Base-by-base conservation (phyloP, 2,329 filamentous ascomycete species). In the Monosporascus cannonballus region DNA sequence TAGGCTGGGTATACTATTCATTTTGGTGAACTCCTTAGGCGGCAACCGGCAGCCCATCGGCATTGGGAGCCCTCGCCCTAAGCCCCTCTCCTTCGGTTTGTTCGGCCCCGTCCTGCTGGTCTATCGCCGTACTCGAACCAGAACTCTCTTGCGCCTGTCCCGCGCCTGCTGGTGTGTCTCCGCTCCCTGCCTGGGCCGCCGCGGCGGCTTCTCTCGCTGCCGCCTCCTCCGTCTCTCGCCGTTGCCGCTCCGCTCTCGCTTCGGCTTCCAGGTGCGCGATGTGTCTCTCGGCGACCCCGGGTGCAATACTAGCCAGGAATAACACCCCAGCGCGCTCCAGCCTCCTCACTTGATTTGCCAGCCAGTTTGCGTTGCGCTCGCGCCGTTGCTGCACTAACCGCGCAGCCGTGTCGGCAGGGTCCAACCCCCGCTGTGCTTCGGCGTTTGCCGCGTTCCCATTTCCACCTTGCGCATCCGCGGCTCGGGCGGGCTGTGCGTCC, bases 261-360 rank as follows among this genome's bases (percentile, higher is more conserved):
- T 79, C 75, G 4, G 76, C 78, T 59, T 83, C 79, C 2, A 83
- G 65, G 45, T 79, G 75, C 24, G 77, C 79, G 55, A 87, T 85
- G 56, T 87, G 84, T 48, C 82, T 72, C 67, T 87, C 84, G 1
- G 83, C 83, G 24, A 87, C 76, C 9, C 84, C 84, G 1, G 84
- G 84, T 2, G 83, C 81, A 55, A 87, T 77, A 63, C 84, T 87
- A 20, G 84, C 84, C 22, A 87, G 70, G 61, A 87, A 86, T 24
- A 87, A 71, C 17, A 86, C 74, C 0, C 79, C 74, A 18, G 82
- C 79, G 56, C 84, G 76, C 67, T 87, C 83, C 6, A 81, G 61
- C 11, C 80, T 71, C 52, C 82, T 73, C 5, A 79, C 66, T 52
- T 79, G 77, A 49, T 75, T 67, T 55, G 76, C 62, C 5, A 82